Evolutionary conservation across 805 yeast genomes (phyloP), one percentile per base, ranked within the genome.

Genomic region (Schwanniomyces polymorphus): DNA sequence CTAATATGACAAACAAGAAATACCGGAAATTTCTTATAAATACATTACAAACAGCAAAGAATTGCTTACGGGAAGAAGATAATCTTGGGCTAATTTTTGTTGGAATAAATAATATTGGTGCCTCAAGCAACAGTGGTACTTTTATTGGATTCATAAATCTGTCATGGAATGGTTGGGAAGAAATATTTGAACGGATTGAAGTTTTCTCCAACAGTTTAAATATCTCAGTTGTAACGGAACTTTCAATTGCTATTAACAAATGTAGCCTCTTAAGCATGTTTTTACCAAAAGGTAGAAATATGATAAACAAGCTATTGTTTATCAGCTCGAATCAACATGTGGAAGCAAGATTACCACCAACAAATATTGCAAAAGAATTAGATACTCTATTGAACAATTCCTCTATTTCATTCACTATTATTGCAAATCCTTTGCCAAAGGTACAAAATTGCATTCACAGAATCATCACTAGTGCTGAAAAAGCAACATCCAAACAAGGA

Each of bases 91-190:
- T 81, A 17, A 70, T 81, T 0, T 59, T 78, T 14, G 61, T 75
- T 17, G 84, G 85, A 1, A 63, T 72, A 42, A 72, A 78, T 55
- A 76, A 77, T 1, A 48, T 50, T 7, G 72, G 80, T 7, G 50
- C 45, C 29, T 58, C 62, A n/a, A 66, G 70, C 7, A 58, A 63
- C 23, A 54, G 54, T 27, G 78, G 80, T 0, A 70, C 78, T 1
- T 80, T 72, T 51, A 61, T 76, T 37, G 84, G 84, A 3, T 72
- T 78, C 56, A 68, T 74, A 0, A 59, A 64, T 14, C 60, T 69
- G 11, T 52, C 53, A 4, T 80, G 84, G 84, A 61, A 65, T 10
- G 81, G 81, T 1, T 78, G 84, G 81, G 65, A 65, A 28, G 71
- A 70, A 4, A 54, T 79, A 18, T 54, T 78, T 21, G 60, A 64